A percentile compares a stretch with the other conserved stretches of the same genome.
Evolutionary conservation across 768 basidiomycete genomes (phyloP).

Genomic region (Porphyrellus cyaneotinctus): DNA sequence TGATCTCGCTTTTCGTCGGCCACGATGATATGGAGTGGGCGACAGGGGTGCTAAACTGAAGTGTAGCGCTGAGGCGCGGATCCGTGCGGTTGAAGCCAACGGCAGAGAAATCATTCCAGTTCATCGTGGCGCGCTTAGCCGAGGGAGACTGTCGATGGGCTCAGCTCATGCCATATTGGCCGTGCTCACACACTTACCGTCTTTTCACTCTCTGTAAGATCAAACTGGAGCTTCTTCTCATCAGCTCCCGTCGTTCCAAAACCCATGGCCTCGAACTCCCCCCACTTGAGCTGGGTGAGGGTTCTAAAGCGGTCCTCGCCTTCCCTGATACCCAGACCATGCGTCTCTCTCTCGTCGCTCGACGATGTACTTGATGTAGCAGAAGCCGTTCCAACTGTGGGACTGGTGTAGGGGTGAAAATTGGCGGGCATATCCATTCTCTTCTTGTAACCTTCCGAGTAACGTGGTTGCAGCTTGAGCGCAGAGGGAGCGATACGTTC

Average conservation of each 20-base stretch:
- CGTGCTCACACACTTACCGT: conserved; percentile 36
- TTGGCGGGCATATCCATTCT: conserved; percentile 63
- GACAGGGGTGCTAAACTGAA: conserved; percentile 68
- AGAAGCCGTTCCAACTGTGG: conserved; percentile 33
- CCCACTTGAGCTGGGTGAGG: conserved; percentile 86
- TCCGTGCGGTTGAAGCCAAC: conserved; percentile 81
- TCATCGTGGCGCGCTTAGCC: conserved; percentile 77
- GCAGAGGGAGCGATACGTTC: conserved; percentile 61
- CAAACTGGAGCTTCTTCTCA: conserved; percentile 83
- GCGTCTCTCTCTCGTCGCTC: conserved; percentile 30
- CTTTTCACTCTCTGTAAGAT: conserved; percentile 85
- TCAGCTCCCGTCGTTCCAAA: conserved; percentile 53
- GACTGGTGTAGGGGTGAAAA: conserved; percentile 49
- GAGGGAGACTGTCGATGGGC: conserved; percentile 46
- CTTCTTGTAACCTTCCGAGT: conserved; percentile 73
- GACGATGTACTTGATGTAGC: conserved; percentile 40
- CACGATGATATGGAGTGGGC: conserved; percentile 60
- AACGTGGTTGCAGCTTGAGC: conserved; percentile 59
- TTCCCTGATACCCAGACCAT: conserved; percentile 34
- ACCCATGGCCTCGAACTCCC: conserved; percentile 82
- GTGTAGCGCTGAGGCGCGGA: conserved; percentile 68
- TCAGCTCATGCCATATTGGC: conserved; percentile 9
- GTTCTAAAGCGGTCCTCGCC: conserved; percentile 73
- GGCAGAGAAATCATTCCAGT: conserved; percentile 86
- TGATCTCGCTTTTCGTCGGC: conserved; percentile 70